Evolutionary conservation across 257 asterid genomes (phyloP), one percentile per base, ranked within the genome.

Genomic region (Gynochthodes officinalis): DNA sequence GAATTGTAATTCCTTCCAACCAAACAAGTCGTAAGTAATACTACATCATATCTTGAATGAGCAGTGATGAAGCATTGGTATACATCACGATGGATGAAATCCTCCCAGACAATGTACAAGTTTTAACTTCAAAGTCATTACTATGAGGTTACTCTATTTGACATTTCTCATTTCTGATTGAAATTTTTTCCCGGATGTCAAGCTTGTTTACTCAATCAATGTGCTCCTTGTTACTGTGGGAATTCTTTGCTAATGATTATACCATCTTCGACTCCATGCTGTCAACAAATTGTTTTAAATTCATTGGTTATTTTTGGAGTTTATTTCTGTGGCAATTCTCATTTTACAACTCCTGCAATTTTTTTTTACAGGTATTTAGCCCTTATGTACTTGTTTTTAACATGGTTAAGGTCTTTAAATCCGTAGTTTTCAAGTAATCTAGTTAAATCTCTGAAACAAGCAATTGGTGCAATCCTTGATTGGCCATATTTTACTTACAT

Each of bases 81-180:
- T 94, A 94, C 76, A 79, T 82, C 80, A 94, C 97, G 39, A 89
- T 86, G 89, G 98, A 94, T 84, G 93, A 89, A 79, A 87, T 86
- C 72, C 97, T 83, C 77, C 91, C 97, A 5, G 93, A 94, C 83
- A 94, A 94, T 96, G 98, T 93, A 80, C 32, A 59, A 62, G 55
- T 52, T 64, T 73, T 74, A 32, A 54, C 44, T 0, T 63, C n/a
- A 16, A 61, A 62, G 2, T 33, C 67, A 61, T 35, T 4, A 32
- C 70, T 60, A 49, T 61, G 53, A 39, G 52, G 16, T 21, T 60
- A 44, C 40, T 61, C 39, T 30, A 30, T 60, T 23, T 50, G 21
- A 43, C 32, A 44, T n/a, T 60, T 71, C 21, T 27, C 27, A 40
- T 65, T 65, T 42, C 7, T 62, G 4, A 21, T 1, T 37, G 15